Percentiles rank a stretch among this genome's conserved stretches.
Evolutionary conservation across 148 eudicot species (phyloP).

Genomic region (Camellia japonica): DNA sequence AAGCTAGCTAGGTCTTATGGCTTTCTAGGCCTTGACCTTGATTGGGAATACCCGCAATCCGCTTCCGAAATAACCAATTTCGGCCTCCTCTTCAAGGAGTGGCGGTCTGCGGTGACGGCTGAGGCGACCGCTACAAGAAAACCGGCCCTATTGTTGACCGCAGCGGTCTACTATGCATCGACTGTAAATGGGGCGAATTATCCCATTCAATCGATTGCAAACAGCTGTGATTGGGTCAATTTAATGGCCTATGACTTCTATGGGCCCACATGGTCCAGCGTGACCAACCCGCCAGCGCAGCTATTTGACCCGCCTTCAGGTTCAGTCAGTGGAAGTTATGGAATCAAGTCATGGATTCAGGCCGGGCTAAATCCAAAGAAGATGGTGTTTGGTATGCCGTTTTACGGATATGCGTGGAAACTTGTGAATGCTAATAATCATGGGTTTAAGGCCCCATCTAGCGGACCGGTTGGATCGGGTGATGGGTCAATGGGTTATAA

Average conservation of each 20-base stretch:
- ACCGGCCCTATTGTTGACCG: conserved; percentile 32
- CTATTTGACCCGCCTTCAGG: too few species aligned
- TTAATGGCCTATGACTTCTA: too few species aligned
- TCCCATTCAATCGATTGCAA: conserved; percentile 12
- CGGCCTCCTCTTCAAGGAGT: conserved; percentile 37
- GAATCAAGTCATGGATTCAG: too few species aligned
- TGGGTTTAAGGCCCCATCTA: conserved; percentile 36
- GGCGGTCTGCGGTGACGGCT: conserved; percentile 42
- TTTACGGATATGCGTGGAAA: conserved; percentile 48
- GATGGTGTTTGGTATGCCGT: background rate
- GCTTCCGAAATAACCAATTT: conserved; percentile 40
- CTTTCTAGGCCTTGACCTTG: conserved; percentile 56
- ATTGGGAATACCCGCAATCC: conserved; percentile 51
- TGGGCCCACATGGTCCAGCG: too few species aligned
- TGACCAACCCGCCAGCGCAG: too few species aligned
- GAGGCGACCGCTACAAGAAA: conserved; percentile 28
- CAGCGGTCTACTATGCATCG: conserved; percentile 39
- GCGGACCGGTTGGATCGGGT: conserved; percentile 22
- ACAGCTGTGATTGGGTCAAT: conserved; percentile 37
- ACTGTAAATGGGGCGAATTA: conserved; percentile 20
- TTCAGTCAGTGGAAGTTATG: too few species aligned
- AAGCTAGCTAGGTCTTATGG: conserved; percentile 32
- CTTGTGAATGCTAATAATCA: conserved; percentile 33
- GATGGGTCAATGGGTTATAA: conserved; percentile 23
- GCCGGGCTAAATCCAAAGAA: too few species aligned